Evolutionary conservation across 2,329 filamentous ascomycete species (phyloP).

Genomic region (Diaporthe sp.): DNA sequence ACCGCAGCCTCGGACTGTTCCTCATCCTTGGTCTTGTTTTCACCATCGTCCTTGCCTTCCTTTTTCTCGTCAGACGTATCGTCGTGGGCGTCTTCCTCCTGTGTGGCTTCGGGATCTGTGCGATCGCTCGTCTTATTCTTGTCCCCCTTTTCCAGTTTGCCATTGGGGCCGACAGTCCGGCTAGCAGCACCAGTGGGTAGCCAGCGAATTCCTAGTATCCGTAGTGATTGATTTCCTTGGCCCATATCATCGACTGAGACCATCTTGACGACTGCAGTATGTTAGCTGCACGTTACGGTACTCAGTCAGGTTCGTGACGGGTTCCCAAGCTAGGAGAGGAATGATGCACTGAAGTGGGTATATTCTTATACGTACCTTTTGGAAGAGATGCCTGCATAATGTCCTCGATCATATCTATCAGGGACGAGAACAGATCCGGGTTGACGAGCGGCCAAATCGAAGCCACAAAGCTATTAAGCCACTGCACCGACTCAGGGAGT

Average conservation of each 20-base stretch:
- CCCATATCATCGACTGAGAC: slow-evolving; percentile 82
- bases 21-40: slow-evolving; percentile 52
- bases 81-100: slow-evolving; percentile 49
- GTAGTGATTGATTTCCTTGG: slow-evolving; percentile 79
- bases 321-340: too few species aligned
- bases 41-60: slow-evolving; percentile 47
- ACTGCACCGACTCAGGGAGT: slow-evolving; percentile 76
- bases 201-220: slow-evolving; percentile 80
- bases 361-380: slow-evolving; percentile 48
- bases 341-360: too few species aligned
- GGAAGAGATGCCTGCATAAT: slow-evolving; percentile 85
- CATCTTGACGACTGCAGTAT: slow-evolving; percentile 71
- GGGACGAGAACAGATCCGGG: slow-evolving; percentile 78
- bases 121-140: slow-evolving; percentile 60
- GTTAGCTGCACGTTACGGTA: too few species aligned
- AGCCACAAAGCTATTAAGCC: slow-evolving; percentile 78
- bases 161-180: slow-evolving; percentile 70
- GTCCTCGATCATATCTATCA: slow-evolving; percentile 81
- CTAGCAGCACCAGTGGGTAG: slow-evolving; percentile 79
- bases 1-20: slow-evolving; percentile 55
- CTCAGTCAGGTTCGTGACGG: too few species aligned
- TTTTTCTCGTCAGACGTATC: slow-evolving; percentile 51
- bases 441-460: slow-evolving; percentile 83
- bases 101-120: slow-evolving; percentile 56
- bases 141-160: slow-evolving; percentile 64